Evolutionary conservation across 2,329 filamentous ascomycete genomes (phyloP), one percentile per base, ranked within the genome.

Genomic region (Alternaria gansuensis): DNA sequence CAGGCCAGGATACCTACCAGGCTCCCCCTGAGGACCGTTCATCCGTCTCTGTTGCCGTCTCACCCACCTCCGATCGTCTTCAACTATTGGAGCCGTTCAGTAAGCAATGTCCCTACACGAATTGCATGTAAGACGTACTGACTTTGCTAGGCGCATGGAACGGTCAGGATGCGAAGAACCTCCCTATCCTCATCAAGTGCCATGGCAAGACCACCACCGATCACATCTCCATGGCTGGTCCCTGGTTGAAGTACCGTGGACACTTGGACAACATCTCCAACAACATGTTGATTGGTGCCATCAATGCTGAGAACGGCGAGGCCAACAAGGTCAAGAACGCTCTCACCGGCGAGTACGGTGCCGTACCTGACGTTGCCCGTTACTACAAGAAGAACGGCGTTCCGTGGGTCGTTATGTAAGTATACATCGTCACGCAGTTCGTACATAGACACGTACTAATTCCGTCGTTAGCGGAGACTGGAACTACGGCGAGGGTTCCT

Each of bases 221-320:
- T 78, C 93, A 97, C 84, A 97, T 97, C 82, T 97, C 93, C 63
- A 96, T 96, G 92, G 93, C 93, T 69, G 93, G 93, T 68, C 93
- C 93, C 63, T 97, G 93, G 93, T 85, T 98, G 80, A 97, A 97
- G 87, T 98, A 97, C 88, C 92, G 94, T 87, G 94, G 94, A 64
- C 94, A 98, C 79, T 86, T 98, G 75, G 94, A 97, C 88, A 98
- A 98, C 87, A 97, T 98, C 83, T 97, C 93, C 78, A 97, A 98
- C 89, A 98, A 98, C 87, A 96, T 97, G 92, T 83, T 98, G 80
- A 97, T 98, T 73, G 94, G 94, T 83, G 95, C 95, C 75, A 92
- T 93, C 83, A 99, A 97, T 83, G 89, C 90, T 74, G 93, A 91
- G 76, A 99, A 98, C 82, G 92, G 90, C 61, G 92, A 98, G 85